Percentiles rank a stretch among this genome's conserved stretches.
Evolutionary conservation across 129 eudicot genomes (phyloP).

Genomic region (Solidago caesia): DNA sequence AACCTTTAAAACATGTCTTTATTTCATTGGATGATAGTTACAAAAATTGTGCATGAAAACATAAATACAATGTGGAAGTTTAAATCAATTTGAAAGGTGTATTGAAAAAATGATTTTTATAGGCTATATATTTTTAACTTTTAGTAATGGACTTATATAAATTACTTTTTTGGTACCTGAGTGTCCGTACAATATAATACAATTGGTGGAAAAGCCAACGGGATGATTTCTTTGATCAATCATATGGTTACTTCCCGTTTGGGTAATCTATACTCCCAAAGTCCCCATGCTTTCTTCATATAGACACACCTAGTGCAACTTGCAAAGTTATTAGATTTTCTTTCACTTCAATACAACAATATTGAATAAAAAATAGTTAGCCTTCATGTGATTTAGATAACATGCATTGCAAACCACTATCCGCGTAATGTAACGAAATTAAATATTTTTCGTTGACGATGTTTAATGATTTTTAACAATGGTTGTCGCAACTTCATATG

Average conservation of each 20-base stretch:
- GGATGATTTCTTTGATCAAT: slow-evolving; percentile 14
- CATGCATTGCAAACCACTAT: too few relatives aligned
- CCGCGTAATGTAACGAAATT: too few relatives aligned
- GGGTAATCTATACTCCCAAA: slow-evolving; percentile 16
- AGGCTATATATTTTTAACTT: not conserved
- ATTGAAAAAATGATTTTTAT: too few relatives aligned
- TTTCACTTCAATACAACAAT: not conserved
- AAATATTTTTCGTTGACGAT: too few relatives aligned
- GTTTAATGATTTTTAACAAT: too few relatives aligned
- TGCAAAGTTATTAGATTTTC: not conserved
- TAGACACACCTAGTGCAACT: slow-evolving; percentile 13
- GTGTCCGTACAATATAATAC: slow-evolving; percentile 5
- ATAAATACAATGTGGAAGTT: too few relatives aligned
- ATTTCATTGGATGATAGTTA: too few relatives aligned
- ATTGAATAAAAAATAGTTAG: not conserved
- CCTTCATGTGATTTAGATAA: not conserved
- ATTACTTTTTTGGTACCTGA: not conserved
- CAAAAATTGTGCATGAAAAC: too few relatives aligned
- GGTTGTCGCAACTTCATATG: too few relatives aligned
- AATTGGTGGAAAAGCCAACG: slow-evolving; percentile 24
- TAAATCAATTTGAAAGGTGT: too few relatives aligned
- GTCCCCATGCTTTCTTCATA: slow-evolving; percentile 18
- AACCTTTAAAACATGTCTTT: too few relatives aligned
- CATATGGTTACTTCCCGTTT: slow-evolving; percentile 16
- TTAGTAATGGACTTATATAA: not conserved